Evolutionary conservation across 2,329 filamentous ascomycete species (phyloP), one percentile per base, ranked within the genome.

Genomic region (Lecanicillium sp.): DNA sequence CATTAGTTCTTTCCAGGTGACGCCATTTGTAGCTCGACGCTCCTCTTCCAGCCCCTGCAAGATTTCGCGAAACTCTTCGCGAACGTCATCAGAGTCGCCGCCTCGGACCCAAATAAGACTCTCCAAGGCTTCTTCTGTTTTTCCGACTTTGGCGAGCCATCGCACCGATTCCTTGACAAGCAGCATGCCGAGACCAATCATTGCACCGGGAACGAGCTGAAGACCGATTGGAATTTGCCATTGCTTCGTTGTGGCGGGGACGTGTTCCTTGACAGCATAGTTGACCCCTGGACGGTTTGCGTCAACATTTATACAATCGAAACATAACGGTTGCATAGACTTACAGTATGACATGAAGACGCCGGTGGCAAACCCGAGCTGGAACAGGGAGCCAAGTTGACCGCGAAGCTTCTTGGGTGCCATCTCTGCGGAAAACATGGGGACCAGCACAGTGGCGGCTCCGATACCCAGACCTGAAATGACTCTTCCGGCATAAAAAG

Each of bases 21-120:
- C 19, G 19, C 20, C 34, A 9, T 36, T n/a, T 4, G 34, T 28
- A 12, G 14, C 14, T 15, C 16, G 14, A n/a, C 14, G 53, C 41
- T 74, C 70, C 37, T 71, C 63, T 29, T 65, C 59, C 35, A 74
- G 63, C 12, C 65, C 65, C 2, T 59, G 56, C 3, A 70, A 39
- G 25, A 67, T 67, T 45, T 67, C 62, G 3, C 54, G 51, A 45
- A 63, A 60, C 53, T 65, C 61, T 37, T 55, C 52, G 25, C 53
- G 48, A 3, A 63, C 60, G 17, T 55, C 50, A 8, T 55, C 46
- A 2, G 49, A 51, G 11, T 63, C 58, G n/a, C 65, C 69, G 4
- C 68, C 70, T 3, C 70, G 64, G 11, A 74, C 63, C 70, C 70
- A 73, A 15, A 64, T 58, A n/a, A 74, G 50, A 3, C 63, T 66